Percentiles rank a stretch among this genome's conserved stretches.
Evolutionary conservation across 306 rosid species (phyloP).

Genomic region (Acacia confusa): DNA sequence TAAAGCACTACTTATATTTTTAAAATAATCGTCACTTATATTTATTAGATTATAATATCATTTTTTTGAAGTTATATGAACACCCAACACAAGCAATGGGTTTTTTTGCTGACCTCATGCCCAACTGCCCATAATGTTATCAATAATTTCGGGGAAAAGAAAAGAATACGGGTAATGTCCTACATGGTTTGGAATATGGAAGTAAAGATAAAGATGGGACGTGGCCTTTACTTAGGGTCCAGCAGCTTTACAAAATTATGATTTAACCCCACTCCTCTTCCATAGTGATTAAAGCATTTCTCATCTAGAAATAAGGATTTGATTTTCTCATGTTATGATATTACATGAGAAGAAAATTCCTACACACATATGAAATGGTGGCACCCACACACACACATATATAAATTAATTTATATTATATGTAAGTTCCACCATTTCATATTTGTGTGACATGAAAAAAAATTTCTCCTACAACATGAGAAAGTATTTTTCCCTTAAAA

Average conservation of each 20-base stretch:
- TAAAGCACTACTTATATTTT: background rate
- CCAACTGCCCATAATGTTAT: background rate
- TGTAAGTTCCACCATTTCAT: too few relatives aligned
- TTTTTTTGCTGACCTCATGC: too few relatives aligned
- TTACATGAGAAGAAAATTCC: too few relatives aligned
- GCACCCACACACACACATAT: too few relatives aligned
- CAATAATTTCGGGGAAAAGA: background rate
- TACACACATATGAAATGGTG: too few relatives aligned
- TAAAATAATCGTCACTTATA: background rate
- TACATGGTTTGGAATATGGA: background rate
- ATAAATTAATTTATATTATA: too few relatives aligned
- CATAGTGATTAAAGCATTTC: background rate
- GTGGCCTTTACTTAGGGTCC: background rate
- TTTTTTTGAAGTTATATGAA: background rate
- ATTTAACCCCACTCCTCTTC: background rate
- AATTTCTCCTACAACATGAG: too few relatives aligned
- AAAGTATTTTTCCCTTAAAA: too few relatives aligned
- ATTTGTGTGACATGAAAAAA: too few relatives aligned
- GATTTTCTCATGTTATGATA: too few relatives aligned
- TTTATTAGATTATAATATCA: too few relatives aligned
- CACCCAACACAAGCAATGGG: background rate
- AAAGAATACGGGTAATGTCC: background rate
- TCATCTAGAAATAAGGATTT: too few relatives aligned
- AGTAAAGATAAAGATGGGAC: background rate
- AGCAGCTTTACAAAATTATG: background rate